A percentile compares a stretch with the other conserved stretches of the same genome.
phyloP scores from a whole-genome alignment of 768 basidiomycete genomes.

The Rossbeevera mucosa region DNA sequence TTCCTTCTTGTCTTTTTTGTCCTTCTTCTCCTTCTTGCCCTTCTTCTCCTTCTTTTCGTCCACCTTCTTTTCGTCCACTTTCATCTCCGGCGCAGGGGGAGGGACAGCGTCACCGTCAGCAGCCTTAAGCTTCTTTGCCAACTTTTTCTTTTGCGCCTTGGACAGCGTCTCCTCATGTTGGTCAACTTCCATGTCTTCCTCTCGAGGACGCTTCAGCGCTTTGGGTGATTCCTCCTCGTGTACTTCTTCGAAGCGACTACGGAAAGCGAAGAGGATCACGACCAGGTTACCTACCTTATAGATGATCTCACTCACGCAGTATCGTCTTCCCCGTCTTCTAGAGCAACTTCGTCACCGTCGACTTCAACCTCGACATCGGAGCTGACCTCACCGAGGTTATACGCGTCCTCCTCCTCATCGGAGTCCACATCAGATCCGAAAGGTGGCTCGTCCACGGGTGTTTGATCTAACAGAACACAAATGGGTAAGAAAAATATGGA shows the following conservation, averaged over 20 bases:
- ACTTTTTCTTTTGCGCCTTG: slow-evolving; percentile 56
- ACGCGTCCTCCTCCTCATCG: slow-evolving; percentile 45
- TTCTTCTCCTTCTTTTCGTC: slow-evolving; percentile 41
- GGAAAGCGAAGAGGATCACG: neutral
- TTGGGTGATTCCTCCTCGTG: slow-evolving; percentile 33
- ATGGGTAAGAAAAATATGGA: neutral
- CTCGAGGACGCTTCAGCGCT: slow-evolving; percentile 65
- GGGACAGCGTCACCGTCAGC: slow-evolving; percentile 46
- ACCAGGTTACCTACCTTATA: neutral
- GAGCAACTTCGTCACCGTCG: slow-evolving; percentile 53
- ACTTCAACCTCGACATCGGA: slow-evolving; percentile 83
- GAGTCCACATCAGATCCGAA: slow-evolving; percentile 49
- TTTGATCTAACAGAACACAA: slow-evolving; percentile 45
- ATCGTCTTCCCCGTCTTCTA: slow-evolving; percentile 40
- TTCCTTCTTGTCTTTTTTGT: slow-evolving; percentile 35
- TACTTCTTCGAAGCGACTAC: slow-evolving; percentile 71
- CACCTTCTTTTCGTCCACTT: slow-evolving; percentile 34
- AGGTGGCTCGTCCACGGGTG: slow-evolving; percentile 44
- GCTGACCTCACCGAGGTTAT: slow-evolving; percentile 69
- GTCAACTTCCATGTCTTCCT: slow-evolving; percentile 47
- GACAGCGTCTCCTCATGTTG: slow-evolving; percentile 36
- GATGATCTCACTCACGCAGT: slow-evolving; percentile 35
- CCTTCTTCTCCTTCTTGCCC: slow-evolving; percentile 41
- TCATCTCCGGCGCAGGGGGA: slow-evolving; percentile 20
- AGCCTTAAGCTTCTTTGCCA: slow-evolving; percentile 69